A percentile compares a stretch with the other conserved stretches of the same genome.
These are phyloP conservation scores for Kwoniella shivajii DNA, from an alignment of 1,284 basidiomycete species.

Conservation along the genomic window DNA sequence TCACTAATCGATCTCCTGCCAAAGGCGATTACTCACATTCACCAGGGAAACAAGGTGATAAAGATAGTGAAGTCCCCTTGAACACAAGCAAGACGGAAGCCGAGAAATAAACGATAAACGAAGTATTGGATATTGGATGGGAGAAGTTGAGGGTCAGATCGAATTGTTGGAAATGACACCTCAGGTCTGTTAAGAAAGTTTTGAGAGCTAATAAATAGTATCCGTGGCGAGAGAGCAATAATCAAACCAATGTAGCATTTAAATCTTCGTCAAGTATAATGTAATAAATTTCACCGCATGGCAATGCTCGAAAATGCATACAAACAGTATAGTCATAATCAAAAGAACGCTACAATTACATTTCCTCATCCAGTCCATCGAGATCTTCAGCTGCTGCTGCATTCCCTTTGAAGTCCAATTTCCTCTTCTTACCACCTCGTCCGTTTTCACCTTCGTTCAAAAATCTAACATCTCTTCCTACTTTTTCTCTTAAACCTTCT, in stretches of 20 bases:
- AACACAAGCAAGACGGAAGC: slow-evolving; percentile 25
- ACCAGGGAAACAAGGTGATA: slow-evolving; percentile 29
- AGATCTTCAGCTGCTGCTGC: slow-evolving; percentile 37
- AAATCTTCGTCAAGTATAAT: too few species aligned
- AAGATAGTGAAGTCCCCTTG: slow-evolving; percentile 23
- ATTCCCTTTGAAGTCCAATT: slow-evolving; percentile 41
- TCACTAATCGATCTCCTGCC: slow-evolving; percentile 38
- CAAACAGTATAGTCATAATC: not conserved
- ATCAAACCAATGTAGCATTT: too few species aligned
- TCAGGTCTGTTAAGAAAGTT: too few species aligned
- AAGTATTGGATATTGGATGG: too few species aligned
- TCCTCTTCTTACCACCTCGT: slow-evolving; percentile 43
- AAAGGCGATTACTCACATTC: slow-evolving; percentile 33
- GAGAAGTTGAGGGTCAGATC: too few species aligned
- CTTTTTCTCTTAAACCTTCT: slow-evolving; percentile 74
- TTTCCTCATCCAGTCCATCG: slow-evolving; percentile 36
- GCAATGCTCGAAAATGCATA: slow-evolving; percentile 1
- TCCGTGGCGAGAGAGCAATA: too few species aligned
- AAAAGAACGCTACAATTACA: too few species aligned
- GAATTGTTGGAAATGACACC: too few species aligned
- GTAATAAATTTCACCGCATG: not conserved
- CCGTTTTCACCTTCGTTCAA: slow-evolving; percentile 31
- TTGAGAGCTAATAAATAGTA: too few species aligned
- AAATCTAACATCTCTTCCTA: slow-evolving; percentile 48
- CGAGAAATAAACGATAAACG: slow-evolving; percentile 7